These are phyloP conservation scores for Schoenoplectus triqueter DNA, from an alignment of 202 grass and related monocot species.

Conservation along the genomic window DNA sequence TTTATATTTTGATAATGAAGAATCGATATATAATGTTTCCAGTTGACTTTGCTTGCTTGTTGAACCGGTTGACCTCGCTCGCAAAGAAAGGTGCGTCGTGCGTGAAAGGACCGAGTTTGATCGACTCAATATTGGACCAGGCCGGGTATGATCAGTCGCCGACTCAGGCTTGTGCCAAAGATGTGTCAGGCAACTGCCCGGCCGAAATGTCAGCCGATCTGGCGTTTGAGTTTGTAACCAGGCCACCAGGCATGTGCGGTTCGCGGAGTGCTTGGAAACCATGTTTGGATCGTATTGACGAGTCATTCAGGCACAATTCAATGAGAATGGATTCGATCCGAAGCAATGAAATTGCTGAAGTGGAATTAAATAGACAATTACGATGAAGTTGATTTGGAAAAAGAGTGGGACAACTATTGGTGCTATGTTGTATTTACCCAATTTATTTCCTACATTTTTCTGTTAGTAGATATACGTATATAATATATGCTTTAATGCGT, in stretches of 20 bases:
- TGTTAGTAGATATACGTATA: neutral
- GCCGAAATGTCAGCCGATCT: neutral
- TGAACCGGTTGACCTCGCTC: conserved; percentile 76
- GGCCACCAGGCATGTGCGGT: neutral
- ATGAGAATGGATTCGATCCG: conserved; percentile 52
- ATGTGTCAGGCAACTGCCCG: neutral
- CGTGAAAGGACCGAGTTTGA: conserved; percentile 26
- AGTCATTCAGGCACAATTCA: conserved; percentile 57
- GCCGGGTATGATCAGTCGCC: neutral
- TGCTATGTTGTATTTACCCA: neutral
- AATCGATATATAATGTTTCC: conserved; percentile 24
- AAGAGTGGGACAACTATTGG: neutral
- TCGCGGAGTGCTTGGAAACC: conserved; percentile 56
- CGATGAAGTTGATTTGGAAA: neutral
- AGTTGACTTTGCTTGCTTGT: conserved; percentile 80
- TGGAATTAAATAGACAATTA: neutral
- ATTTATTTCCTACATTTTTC: neutral
- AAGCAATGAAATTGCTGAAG: conserved; percentile 39
- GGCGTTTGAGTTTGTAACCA: neutral
- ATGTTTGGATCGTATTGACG: conserved; percentile 75
- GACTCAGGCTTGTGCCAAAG: neutral
- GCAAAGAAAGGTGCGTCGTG: conserved; percentile 47
- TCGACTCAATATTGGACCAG: conserved; percentile 48
- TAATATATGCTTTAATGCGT: neutral
- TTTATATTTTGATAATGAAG: too few species aligned